Percentiles rank a stretch among this genome's conserved stretches.
phyloP scores from a whole-genome alignment of 805 yeast genomes.

The Candida sakaeoensis region DNA sequence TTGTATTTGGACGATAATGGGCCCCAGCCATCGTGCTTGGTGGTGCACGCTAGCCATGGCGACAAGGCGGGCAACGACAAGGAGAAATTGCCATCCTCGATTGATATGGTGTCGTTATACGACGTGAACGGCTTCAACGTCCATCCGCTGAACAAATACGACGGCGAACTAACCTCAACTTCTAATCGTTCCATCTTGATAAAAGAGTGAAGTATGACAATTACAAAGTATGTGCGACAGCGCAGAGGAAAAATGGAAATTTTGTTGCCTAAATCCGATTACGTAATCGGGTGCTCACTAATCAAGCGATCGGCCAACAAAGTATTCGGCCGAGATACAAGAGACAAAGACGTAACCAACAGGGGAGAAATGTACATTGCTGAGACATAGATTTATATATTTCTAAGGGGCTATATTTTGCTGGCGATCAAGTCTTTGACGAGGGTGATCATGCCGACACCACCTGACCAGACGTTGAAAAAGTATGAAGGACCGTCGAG shows the following conservation, averaged over 20 bases:
- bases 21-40: slow-evolving; percentile 41
- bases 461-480: slow-evolving; percentile 29
- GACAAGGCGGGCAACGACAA: neutral
- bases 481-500: slow-evolving; percentile 29
- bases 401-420: neutral
- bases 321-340: too few species aligned
- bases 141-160: slow-evolving; percentile 9
- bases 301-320: too few species aligned
- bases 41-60: slow-evolving; percentile 13
- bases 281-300: neutral
- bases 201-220: neutral
- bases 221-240: neutral
- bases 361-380: neutral
- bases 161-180: slow-evolving; percentile 1
- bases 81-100: neutral
- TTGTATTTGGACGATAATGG: slow-evolving; percentile 37
- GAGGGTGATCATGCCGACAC: slow-evolving; percentile 19
- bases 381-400: neutral
- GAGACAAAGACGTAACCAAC: too few species aligned
- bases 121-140: slow-evolving; percentile 14
- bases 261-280: neutral
- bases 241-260: neutral
- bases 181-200: slow-evolving; percentile 4
- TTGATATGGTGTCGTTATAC: neutral
- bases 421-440: neutral